Evolutionary conservation across 306 rosid species (phyloP).

Genomic region (Astragalus membranaceus): DNA sequence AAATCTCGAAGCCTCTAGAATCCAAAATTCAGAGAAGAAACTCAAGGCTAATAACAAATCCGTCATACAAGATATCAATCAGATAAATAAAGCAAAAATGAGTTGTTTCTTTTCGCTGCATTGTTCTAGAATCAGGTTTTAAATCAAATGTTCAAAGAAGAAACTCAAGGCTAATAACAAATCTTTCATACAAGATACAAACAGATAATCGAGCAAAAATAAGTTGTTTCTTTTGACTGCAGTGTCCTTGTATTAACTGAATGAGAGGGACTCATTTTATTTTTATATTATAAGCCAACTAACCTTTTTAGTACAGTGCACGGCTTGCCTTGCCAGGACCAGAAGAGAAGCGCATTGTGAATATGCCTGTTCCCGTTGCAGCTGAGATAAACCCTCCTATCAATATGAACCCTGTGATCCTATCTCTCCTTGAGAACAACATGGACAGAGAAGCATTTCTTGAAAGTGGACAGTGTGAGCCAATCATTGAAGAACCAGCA

Average conservation of each 20-base stretch:
- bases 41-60: neutral
- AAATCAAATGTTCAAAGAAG: slow-evolving; percentile 1
- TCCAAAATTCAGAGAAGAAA: slow-evolving; percentile 1
- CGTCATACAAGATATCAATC: neutral
- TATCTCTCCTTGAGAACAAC: slow-evolving; percentile 43
- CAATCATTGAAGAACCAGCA: slow-evolving; percentile 87
- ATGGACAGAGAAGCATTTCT: slow-evolving; percentile 20
- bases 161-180: neutral
- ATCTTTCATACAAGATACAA: neutral
- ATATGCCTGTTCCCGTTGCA: slow-evolving; percentile 33
- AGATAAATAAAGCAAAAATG: neutral
- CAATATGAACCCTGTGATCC: slow-evolving; percentile 35
- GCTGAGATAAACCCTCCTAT: slow-evolving; percentile 29
- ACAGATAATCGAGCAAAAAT: neutral
- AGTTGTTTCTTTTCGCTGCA: neutral
- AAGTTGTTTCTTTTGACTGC: neutral
- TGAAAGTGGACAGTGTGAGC: slow-evolving; percentile 45
- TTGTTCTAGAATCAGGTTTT: neutral
- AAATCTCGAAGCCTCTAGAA: neutral
- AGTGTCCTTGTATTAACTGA: neutral
- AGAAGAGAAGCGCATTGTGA: slow-evolving; percentile 56
- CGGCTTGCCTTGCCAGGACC: slow-evolving; percentile 93
- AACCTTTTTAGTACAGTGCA: slow-evolving; percentile 56
- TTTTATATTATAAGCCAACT: slow-evolving; percentile 18
- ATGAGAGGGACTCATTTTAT: neutral